phyloP scores from a whole-genome alignment of 2,329 filamentous ascomycete genomes.

The Hypocreales sp. region DNA sequence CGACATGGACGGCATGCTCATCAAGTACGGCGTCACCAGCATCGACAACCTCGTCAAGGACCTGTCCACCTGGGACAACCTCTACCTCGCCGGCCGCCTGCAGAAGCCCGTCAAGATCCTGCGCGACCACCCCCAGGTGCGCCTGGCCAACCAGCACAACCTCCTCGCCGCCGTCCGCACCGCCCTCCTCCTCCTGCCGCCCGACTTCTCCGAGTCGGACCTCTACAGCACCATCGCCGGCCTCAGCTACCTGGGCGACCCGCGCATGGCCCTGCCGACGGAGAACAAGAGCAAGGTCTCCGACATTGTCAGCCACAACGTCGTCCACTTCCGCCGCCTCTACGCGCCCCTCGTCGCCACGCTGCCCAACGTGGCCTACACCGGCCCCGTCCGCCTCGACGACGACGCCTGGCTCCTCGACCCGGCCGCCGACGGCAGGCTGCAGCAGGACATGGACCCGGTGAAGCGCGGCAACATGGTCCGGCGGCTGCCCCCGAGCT shows the following conservation, averaged over 20 bases:
- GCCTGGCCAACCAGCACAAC: slow-evolving; percentile 91
- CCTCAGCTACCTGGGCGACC: slow-evolving; percentile 88
- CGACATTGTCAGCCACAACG: slow-evolving; percentile 88
- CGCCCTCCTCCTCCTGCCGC: slow-evolving; percentile 71
- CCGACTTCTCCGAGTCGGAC: slow-evolving; percentile 70
- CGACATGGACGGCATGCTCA: slow-evolving; percentile 83
- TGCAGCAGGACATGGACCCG: slow-evolving; percentile 87
- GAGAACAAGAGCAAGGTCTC: slow-evolving; percentile 86
- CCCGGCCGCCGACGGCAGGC: slow-evolving; percentile 42
- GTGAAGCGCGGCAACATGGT: slow-evolving; percentile 92
- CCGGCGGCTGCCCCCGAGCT: slow-evolving; percentile 69
- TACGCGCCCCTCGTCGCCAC: slow-evolving; percentile 83
- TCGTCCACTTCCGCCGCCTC: slow-evolving; percentile 78
- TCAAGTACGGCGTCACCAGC: slow-evolving; percentile 97
- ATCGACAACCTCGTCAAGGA: slow-evolving; percentile 79
- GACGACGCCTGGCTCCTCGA: slow-evolving; percentile 24
- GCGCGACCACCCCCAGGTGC: slow-evolving; percentile 80
- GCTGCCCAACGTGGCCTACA: slow-evolving; percentile 74
- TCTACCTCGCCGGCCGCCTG: slow-evolving; percentile 90
- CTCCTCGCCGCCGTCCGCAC: slow-evolving; percentile 82
- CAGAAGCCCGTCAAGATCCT: slow-evolving; percentile 98
- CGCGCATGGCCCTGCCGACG: slow-evolving; percentile 81
- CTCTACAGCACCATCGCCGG: slow-evolving; percentile 85
- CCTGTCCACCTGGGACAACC: slow-evolving; percentile 77
- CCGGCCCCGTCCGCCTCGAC: slow-evolving; percentile 30